A percentile compares a stretch with the other conserved stretches of the same genome.
phyloP scores from a whole-genome alignment of 176 grass and related monocot species.

The Phoenix dactylifera region DNA sequence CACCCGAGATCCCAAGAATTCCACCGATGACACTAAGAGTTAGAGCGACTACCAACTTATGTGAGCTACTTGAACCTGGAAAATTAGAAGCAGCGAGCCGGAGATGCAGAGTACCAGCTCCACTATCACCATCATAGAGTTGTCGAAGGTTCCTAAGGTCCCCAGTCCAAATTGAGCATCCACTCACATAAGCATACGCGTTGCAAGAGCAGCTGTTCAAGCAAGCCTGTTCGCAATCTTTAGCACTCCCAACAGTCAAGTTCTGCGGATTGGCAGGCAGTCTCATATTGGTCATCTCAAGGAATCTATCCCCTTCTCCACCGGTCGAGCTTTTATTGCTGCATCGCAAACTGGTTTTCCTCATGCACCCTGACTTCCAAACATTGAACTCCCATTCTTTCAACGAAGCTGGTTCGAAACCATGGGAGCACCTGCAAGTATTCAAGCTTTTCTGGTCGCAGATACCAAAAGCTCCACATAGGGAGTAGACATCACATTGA shows the following conservation, averaged over 20 bases:
- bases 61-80: neutral
- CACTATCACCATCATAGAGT: constrained; percentile 13
- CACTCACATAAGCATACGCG: constrained; percentile 13
- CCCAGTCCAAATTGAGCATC: constrained; percentile 24
- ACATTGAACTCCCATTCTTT: constrained; percentile 15
- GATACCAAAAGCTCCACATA: constrained; percentile 41
- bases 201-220: constrained; percentile 31
- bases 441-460: constrained; percentile 12
- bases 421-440: constrained; percentile 10
- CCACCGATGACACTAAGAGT: neutral
- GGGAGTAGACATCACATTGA: constrained; percentile 38
- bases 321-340: neutral
- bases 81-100: constrained; percentile 16
- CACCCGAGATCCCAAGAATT: neutral
- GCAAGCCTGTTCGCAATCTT: constrained; percentile 30
- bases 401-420: neutral
- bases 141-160: constrained; percentile 12
- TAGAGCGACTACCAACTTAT: neutral
- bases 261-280: constrained; percentile 19
- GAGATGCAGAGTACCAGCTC: constrained; percentile 17
- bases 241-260: neutral
- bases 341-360: constrained; percentile 28
- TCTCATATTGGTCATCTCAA: constrained; percentile 20
- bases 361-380: constrained; percentile 20
- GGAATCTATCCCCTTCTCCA: constrained; percentile 27